Conservation (phyloP, 2,329 filamentous ascomycete species). For the Gyromitra esculenta region DNA sequence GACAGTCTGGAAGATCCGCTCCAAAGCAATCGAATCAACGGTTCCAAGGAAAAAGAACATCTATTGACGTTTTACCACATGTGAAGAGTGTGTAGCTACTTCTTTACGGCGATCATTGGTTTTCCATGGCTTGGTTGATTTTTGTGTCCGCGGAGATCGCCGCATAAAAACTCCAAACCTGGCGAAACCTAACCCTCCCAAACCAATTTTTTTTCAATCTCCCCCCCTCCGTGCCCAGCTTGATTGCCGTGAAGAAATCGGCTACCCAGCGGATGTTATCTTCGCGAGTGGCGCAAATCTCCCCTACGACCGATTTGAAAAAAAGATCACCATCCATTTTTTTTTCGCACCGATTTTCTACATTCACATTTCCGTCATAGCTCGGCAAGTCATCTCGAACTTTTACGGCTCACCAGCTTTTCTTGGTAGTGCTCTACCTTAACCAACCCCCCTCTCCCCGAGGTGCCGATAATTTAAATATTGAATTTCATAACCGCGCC, state of each 20-base stretch:
- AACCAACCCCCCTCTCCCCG: background rate
- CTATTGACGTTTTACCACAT: constrained; percentile 21
- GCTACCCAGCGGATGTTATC: background rate
- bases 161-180: background rate
- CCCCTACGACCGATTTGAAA: background rate
- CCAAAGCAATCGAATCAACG: background rate
- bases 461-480: constrained; percentile 28
- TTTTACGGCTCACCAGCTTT: background rate
- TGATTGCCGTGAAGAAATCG: constrained; percentile 7
- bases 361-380: no score
- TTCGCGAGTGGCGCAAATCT: background rate
- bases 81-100: constrained; percentile 10
- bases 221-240: background rate
- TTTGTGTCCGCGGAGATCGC: constrained; percentile 8
- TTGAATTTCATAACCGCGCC: constrained; percentile 31
- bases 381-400: background rate
- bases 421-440: background rate
- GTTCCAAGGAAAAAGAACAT: background rate
- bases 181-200: constrained; percentile 6
- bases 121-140: background rate
- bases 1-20: constrained; percentile 10
- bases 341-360: background rate
- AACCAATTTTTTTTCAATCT: constrained; percentile 10
- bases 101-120: constrained; percentile 21
- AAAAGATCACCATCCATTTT: background rate